These are phyloP conservation scores for Zygosaccharomyces bailii DNA, from an alignment of 805 yeast genomes.

Conservation along the genomic window DNA sequence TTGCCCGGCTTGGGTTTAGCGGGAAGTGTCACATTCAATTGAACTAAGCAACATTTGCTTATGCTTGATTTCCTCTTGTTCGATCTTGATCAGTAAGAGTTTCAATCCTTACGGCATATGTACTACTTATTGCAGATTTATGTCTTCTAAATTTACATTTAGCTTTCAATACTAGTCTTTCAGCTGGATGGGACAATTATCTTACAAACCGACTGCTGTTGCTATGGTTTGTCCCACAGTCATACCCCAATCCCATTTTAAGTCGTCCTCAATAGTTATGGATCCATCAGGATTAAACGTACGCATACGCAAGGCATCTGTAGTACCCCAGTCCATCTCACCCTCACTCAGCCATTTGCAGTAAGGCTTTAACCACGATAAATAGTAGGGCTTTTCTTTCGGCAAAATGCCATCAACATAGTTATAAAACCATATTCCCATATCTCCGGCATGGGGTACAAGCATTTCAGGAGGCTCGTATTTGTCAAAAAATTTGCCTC, in stretches of 20 bases:
- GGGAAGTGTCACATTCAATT: no score
- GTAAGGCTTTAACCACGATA: conserved; percentile 34
- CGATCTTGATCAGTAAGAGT: no score
- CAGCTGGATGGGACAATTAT: no score
- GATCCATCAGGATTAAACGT: conserved; percentile 34
- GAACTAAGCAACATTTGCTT: no score
- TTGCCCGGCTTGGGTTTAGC: no score
- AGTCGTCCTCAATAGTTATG: conserved; percentile 30
- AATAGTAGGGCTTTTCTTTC: conserved; percentile 27
- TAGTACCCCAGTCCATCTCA: conserved; percentile 34
- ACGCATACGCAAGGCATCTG: conserved; percentile 28
- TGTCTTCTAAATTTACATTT: no score
- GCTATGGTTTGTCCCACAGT: conserved; percentile 28
- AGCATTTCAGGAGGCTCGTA: conserved; percentile 24
- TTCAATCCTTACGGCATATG: no score
- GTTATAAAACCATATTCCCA: conserved; percentile 37
- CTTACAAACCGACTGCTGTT: conserved; percentile 10
- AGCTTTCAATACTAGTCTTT: no score
- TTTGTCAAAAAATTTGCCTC: conserved; percentile 28
- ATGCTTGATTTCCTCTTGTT: no score
- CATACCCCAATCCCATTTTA: conserved; percentile 39
- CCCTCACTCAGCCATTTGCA: conserved; percentile 31
- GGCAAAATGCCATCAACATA: conserved; percentile 26
- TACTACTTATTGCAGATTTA: no score
- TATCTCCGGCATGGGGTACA: conserved; percentile 41